These are phyloP conservation scores for Yarrowia porcina DNA, from an alignment of 805 yeast species.

Conservation along the genomic window DNA sequence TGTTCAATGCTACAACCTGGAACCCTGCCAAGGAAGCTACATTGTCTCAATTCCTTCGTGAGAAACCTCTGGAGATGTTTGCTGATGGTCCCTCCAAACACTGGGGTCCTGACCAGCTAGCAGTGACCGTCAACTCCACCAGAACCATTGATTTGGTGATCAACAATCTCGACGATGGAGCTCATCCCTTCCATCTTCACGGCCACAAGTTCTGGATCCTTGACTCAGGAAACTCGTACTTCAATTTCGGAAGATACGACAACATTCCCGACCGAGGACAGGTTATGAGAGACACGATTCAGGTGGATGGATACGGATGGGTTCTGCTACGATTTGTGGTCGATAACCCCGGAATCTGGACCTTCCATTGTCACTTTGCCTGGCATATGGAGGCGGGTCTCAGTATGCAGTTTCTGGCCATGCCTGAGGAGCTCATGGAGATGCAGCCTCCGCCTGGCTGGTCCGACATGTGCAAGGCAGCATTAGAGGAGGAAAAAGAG, in stretches of 20 bases:
- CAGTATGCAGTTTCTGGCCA: conserved; percentile 35
- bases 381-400: conserved; percentile 94
- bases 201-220: conserved; percentile 82
- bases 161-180: conserved; percentile 84
- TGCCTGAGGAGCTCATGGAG: conserved; percentile 30
- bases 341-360: conserved; percentile 92
- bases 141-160: conserved; percentile 73
- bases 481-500: conserved; percentile 9
- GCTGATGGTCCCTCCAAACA: conserved; percentile 47
- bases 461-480: conserved; percentile 30
- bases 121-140: conserved; percentile 54
- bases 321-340: conserved; percentile 61
- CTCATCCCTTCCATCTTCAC: conserved; percentile 92
- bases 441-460: conserved; percentile 35
- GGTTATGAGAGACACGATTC: conserved; percentile 65
- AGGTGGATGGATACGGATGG: conserved; percentile 63
- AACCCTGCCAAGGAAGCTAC: conserved; percentile 29
- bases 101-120: conserved; percentile 55
- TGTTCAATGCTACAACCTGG: conserved; percentile 35
- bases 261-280: conserved; percentile 47
- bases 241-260: conserved; percentile 45
- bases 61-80: conserved; percentile 24
- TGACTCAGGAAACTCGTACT: conserved; percentile 53
- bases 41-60: conserved; percentile 23
- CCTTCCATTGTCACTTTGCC: conserved; percentile 90